Conservation (phyloP, 495 filamentous ascomycete genomes). For the Parachaetomium inaequale region DNA sequence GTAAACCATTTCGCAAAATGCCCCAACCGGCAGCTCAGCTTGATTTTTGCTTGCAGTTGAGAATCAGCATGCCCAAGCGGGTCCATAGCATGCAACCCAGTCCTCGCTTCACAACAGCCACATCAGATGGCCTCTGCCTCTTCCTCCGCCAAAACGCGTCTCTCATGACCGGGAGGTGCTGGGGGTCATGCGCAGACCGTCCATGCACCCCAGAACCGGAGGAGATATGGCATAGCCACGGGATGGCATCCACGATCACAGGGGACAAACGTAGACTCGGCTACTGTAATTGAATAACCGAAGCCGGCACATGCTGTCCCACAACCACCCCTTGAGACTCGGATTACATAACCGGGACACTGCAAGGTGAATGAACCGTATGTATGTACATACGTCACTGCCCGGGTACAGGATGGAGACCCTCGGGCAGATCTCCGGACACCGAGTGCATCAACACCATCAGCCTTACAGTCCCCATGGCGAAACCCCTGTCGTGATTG, state of each 20-base stretch:
- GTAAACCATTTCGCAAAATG: background rate
- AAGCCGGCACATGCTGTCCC: too few relatives aligned
- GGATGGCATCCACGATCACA: too few relatives aligned
- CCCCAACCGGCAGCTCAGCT: background rate
- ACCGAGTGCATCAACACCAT: slow-evolving; percentile 17
- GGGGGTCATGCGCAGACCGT: background rate
- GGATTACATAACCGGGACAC: too few relatives aligned
- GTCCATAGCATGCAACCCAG: background rate
- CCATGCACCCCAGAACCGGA: background rate
- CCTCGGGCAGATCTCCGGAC: too few relatives aligned
- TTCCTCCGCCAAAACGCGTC: background rate
- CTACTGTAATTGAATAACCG: too few relatives aligned
- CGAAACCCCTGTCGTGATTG: slow-evolving; percentile 17
- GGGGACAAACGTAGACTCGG: too few relatives aligned
- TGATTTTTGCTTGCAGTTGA: background rate
- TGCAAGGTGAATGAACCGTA: too few relatives aligned
- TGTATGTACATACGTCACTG: too few relatives aligned
- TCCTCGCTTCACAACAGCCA: background rate
- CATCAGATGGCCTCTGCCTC: background rate
- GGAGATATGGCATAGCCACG: too few relatives aligned
- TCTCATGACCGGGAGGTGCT: too few relatives aligned
- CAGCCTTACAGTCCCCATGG: slow-evolving; percentile 21
- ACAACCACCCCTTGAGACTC: too few relatives aligned
- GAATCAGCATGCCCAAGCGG: background rate
- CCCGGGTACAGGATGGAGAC: too few relatives aligned